These are phyloP conservation scores for Scleromitrula shiraiana DNA, from an alignment of 2,329 filamentous ascomycete genomes.

Conservation along the genomic window DNA sequence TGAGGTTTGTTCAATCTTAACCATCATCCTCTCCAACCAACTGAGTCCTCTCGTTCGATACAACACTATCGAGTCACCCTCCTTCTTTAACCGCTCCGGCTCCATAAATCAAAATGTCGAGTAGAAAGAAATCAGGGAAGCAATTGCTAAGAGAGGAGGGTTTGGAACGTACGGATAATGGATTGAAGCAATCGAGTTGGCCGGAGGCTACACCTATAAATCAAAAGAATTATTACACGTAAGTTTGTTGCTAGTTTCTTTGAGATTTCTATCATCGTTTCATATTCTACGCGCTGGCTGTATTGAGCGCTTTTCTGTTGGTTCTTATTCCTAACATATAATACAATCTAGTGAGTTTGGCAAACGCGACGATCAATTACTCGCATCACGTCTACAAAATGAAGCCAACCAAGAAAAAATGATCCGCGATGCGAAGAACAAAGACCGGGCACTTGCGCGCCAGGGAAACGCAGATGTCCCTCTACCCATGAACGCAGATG, in stretches of 20 bases:
- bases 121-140: slow-evolving; percentile 30
- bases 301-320: too few relatives aligned
- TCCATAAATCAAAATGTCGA: slow-evolving; percentile 27
- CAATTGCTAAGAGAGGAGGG: slow-evolving; percentile 41
- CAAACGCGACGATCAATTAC: slow-evolving; percentile 93
- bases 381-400: slow-evolving; percentile 78
- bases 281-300: too few relatives aligned
- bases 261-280: not conserved
- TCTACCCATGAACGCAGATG: slow-evolving; percentile 47
- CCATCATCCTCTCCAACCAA: too few relatives aligned
- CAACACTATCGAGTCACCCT: too few relatives aligned
- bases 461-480: slow-evolving; percentile 60
- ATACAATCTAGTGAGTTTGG: slow-evolving; percentile 96
- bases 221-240: slow-evolving; percentile 99
- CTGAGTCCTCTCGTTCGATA: too few relatives aligned
- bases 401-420: slow-evolving; percentile 80
- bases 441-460: slow-evolving; percentile 76
- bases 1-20: too few relatives aligned
- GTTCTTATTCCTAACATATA: too few relatives aligned
- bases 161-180: slow-evolving; percentile 94
- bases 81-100: too few relatives aligned
- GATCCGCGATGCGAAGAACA: slow-evolving; percentile 78
- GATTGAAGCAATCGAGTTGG: slow-evolving; percentile 93
- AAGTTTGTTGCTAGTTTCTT: slow-evolving; percentile 31
- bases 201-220: slow-evolving; percentile 90